A percentile compares a stretch with the other conserved stretches of the same genome.
Conservation (phyloP, 371 early-diverging fungal genomes). For the Quaeritorhiza haematococci region DNA sequence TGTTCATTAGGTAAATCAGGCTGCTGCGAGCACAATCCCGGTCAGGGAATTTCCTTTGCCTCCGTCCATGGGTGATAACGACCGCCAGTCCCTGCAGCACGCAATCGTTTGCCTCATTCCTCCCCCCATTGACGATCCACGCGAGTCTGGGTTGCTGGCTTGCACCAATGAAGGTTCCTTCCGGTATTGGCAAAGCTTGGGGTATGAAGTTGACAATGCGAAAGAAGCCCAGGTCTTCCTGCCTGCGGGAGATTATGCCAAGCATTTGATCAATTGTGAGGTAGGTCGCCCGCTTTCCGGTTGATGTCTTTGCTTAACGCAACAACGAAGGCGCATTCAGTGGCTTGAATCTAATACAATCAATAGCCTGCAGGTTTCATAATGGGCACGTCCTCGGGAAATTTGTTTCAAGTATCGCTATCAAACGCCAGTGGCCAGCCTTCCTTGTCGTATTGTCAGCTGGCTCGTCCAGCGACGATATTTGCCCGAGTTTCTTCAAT, state of each 20-base stretch:
- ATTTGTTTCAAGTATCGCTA: not conserved
- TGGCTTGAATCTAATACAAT: not conserved
- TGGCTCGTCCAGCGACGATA: too few relatives aligned
- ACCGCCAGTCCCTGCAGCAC: not conserved
- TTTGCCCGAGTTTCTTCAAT: too few relatives aligned
- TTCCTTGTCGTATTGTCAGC: not conserved
- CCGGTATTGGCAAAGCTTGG: conserved; percentile 5
- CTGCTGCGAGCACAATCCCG: too few relatives aligned
- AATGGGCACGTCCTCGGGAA: not conserved
- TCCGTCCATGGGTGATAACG: too few relatives aligned
- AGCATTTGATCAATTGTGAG: not conserved
- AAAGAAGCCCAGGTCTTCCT: not conserved
- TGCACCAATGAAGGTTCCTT: not conserved
- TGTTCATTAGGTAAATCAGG: too few relatives aligned
- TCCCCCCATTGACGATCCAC: not conserved
- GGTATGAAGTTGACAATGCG: not conserved
- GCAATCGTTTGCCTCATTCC: not conserved
- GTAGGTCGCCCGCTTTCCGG: not conserved
- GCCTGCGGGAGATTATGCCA: not conserved
- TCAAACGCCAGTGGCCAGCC: not conserved
- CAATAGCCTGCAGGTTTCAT: not conserved
- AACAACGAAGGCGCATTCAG: not conserved
- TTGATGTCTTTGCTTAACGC: not conserved
- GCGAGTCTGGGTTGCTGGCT: conserved; percentile 1
- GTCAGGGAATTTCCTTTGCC: too few relatives aligned